A percentile compares a stretch with the other conserved stretches of the same genome.
phyloP scores from a whole-genome alignment of 2,329 filamentous ascomycete species.

The Talaromyces marneffei region DNA sequence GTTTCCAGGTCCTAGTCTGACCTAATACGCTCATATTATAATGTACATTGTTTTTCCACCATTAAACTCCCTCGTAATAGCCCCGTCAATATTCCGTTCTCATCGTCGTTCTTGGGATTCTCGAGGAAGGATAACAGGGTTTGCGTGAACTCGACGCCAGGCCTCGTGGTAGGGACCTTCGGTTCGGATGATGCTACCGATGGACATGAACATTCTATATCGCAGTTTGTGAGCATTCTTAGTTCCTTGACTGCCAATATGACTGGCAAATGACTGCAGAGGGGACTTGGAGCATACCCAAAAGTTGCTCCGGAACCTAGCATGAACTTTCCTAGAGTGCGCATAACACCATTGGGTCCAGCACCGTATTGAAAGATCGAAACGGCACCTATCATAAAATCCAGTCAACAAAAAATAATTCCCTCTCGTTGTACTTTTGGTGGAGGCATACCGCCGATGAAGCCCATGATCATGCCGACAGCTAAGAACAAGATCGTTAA shows the following conservation, averaged over 20 bases:
- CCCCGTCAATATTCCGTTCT: slow-evolving; percentile 3
- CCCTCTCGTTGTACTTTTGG: neutral
- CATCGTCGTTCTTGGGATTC: slow-evolving; percentile 34
- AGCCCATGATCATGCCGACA: slow-evolving; percentile 92
- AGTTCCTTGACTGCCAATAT: neutral
- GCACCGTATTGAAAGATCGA: slow-evolving; percentile 95
- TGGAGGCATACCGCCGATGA: slow-evolving; percentile 74
- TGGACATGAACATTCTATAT: slow-evolving; percentile 89
- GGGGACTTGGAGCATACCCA: slow-evolving; percentile 56
- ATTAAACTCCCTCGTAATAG: neutral
- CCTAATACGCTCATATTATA: neutral
- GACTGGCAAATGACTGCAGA: neutral
- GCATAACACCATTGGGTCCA: slow-evolving; percentile 86
- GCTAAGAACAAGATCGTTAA: slow-evolving; percentile 48
- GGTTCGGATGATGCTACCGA: slow-evolving; percentile 91
- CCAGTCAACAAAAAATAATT: neutral
- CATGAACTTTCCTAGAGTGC: slow-evolving; percentile 96
- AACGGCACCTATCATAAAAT: slow-evolving; percentile 61
- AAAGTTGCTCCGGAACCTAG: slow-evolving; percentile 89
- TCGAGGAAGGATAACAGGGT: slow-evolving; percentile 62
- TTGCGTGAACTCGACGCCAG: slow-evolving; percentile 67
- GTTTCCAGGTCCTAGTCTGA: neutral
- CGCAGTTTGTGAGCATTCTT: neutral
- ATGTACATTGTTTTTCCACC: neutral
- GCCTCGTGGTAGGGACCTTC: slow-evolving; percentile 74